Evolutionary conservation across 164 flowering plant genomes (phyloP), one percentile per base, ranked within the genome.

Genomic region (Taxillus chinensis): DNA sequence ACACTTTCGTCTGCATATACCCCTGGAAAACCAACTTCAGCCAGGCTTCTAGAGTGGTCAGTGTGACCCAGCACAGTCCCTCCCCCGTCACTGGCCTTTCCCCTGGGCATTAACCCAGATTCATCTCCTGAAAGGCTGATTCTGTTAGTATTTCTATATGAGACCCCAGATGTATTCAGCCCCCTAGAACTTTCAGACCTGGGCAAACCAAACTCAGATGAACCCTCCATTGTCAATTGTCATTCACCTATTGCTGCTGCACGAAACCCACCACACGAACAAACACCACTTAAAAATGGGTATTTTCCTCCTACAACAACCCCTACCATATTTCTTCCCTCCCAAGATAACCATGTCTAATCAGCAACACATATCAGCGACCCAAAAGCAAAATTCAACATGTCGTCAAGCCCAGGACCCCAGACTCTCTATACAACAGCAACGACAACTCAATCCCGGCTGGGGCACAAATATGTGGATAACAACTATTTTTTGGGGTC

Each of bases 221-320:
- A 82, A 68, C 92, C 91, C 62, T 83, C 92, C 98, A 90, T 92
- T 72, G 59, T 68, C 63, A 84, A 90, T 92, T 72, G 59, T 68
- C 63, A 84, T 67, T 78, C 78, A 67, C 79, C 68, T 61, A 71
- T 62, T 11, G 54, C 27, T 43, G 63, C 62, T 57, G 62, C 72
- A 73, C 64, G 62, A 54, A 67, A 45, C n/a, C 66, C 72, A 67
- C 55, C 56, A 59, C 55, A 60, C 5, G 70, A 67, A 63, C 75
- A 77, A 63, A 60, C 68, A 66, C 64, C 42, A 69, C 63, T 67
- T 17, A 59, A 57, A 62, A 52, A 42, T 60, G 55, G 27, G 27
- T 27, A 27, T 27, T 27, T 27, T 27, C 27, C 27, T 46, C 55
- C 73, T 69, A 62, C 61, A 2, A 66, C 61, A 2, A 66, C 68